Percentiles rank a stretch among this genome's conserved stretches.
These are phyloP conservation scores for Pseudogymnoascus sp. DNA, from an alignment of 2,329 filamentous ascomycete species.

Conservation along the genomic window DNA sequence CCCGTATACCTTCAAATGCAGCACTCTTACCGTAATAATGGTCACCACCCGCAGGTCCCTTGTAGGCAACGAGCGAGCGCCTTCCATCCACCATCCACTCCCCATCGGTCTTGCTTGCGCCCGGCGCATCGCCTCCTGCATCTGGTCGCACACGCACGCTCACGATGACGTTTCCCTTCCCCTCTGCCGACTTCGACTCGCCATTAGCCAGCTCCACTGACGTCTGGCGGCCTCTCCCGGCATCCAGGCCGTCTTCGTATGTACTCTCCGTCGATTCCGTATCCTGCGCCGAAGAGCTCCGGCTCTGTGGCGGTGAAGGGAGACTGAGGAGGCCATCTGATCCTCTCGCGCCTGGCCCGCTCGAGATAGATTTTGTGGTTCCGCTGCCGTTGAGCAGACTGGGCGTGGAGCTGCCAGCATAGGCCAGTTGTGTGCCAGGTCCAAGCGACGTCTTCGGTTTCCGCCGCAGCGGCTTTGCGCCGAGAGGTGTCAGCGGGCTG, in stretches of 20 bases:
- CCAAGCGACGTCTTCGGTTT: conserved; percentile 26
- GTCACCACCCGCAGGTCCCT: conserved; percentile 82
- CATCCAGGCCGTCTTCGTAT: conserved; percentile 73
- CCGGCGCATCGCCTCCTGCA: conserved; percentile 47
- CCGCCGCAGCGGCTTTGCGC: conserved; percentile 22
- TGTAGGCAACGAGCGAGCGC: conserved; percentile 71
- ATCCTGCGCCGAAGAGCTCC: conserved; percentile 84
- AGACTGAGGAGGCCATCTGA: conserved; percentile 69
- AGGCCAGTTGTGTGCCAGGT: conserved; percentile 27
- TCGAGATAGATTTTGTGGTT: conserved; percentile 64
- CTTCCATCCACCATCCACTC: conserved; percentile 92
- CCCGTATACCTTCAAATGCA: neutral
- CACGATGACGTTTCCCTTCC: conserved; percentile 90
- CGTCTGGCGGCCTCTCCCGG: conserved; percentile 28
- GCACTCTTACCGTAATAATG: conserved; percentile 71
- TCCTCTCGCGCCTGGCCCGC: conserved; percentile 51
- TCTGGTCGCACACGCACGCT: conserved; percentile 91
- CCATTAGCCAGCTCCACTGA: conserved; percentile 25
- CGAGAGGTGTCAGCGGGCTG: conserved; percentile 16
- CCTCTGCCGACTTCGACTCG: conserved; percentile 48
- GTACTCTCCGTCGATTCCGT: conserved; percentile 88
- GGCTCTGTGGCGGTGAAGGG: conserved; percentile 76
- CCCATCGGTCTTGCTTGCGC: conserved; percentile 52
- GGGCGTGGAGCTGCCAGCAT: conserved; percentile 41
- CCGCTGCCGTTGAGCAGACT: conserved; percentile 72